Evolutionary conservation across 2,329 filamentous ascomycete species (phyloP).

Genomic region (Penicillium freii): DNA sequence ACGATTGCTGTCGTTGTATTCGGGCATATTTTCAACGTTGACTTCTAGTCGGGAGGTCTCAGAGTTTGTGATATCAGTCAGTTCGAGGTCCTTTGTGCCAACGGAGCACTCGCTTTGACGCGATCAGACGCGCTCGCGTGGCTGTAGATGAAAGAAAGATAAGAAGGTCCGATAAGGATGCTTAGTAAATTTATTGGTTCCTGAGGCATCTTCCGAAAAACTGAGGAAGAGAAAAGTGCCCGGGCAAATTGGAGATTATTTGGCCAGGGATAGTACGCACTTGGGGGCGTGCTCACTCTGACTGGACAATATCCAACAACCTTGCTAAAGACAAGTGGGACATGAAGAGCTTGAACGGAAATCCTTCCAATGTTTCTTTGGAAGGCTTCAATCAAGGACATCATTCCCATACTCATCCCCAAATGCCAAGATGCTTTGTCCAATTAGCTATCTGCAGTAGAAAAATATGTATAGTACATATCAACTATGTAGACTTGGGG

Average conservation of each 20-base stretch:
- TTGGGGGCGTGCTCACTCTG: too few relatives aligned
- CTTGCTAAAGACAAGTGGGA: too few relatives aligned
- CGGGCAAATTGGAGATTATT: background rate
- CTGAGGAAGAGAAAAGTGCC: background rate
- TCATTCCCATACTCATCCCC: too few relatives aligned
- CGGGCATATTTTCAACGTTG: slow-evolving; percentile 18
- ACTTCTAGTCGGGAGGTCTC: background rate
- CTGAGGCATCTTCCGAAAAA: background rate
- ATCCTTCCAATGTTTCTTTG: too few relatives aligned
- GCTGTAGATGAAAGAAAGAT: slow-evolving; percentile 7
- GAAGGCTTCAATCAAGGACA: too few relatives aligned
- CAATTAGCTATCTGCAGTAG: too few relatives aligned
- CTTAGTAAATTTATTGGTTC: background rate
- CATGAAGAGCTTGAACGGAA: too few relatives aligned
- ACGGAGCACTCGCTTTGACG: slow-evolving; percentile 7
- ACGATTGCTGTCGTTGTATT: slow-evolving; percentile 67
- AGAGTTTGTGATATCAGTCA: background rate
- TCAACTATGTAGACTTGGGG: background rate
- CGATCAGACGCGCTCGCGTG: slow-evolving; percentile 15
- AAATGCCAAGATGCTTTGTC: too few relatives aligned
- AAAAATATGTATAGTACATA: too few relatives aligned
- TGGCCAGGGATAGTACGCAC: background rate
- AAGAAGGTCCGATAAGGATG: background rate
- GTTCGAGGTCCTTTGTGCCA: background rate
- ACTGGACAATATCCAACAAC: too few relatives aligned